Evolutionary conservation across 164 flowering plant species (phyloP).

Genomic region (Piper betle): DNA sequence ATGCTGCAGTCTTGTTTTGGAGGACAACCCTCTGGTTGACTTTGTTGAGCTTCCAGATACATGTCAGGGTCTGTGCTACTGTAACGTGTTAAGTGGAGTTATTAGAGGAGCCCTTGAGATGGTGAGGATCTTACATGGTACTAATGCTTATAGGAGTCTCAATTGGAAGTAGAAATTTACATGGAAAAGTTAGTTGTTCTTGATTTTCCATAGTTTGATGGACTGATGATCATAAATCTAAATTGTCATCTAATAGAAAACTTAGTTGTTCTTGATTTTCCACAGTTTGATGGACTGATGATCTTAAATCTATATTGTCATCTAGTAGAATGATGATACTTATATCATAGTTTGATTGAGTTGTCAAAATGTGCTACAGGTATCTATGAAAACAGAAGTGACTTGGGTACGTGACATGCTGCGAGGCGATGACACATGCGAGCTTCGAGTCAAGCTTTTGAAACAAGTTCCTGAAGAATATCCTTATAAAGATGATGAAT

Average conservation of each 20-base stretch:
- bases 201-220: neutral
- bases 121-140: conserved; percentile 30
- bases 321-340: too few species aligned
- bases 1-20: conserved; percentile 75
- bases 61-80: conserved; percentile 88
- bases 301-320: too few species aligned
- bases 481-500: conserved; percentile 98
- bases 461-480: conserved; percentile 97
- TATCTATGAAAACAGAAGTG: conserved; percentile 95
- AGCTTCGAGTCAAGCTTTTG: conserved; percentile 81
- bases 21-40: conserved; percentile 93
- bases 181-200: neutral
- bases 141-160: too few species aligned
- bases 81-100: conserved; percentile 92
- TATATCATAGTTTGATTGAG: neutral
- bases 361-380: conserved; percentile 27
- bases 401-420: conserved; percentile 92
- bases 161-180: neutral
- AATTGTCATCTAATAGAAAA: too few species aligned
- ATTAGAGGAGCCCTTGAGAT: conserved; percentile 93
- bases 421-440: conserved; percentile 85
- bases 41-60: conserved; percentile 99
- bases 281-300: neutral
- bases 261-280: neutral
- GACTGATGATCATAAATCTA: neutral